These are phyloP conservation scores for Luvunga scandens DNA, from an alignment of 345 rosid species.

Conservation along the genomic window DNA sequence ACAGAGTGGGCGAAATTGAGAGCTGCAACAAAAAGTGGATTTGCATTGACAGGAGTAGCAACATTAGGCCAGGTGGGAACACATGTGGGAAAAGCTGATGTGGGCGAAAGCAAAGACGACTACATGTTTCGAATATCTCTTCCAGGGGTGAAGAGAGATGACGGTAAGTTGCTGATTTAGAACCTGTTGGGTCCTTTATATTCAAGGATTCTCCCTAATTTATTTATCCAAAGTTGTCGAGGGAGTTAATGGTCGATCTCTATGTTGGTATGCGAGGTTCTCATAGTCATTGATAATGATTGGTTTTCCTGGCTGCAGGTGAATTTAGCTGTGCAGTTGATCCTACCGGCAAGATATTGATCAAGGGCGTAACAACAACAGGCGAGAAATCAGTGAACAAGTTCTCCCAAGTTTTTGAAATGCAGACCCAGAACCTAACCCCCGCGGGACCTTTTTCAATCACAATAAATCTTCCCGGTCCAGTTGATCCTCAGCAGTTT, in stretches of 20 bases:
- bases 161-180: slow-evolving; percentile 35
- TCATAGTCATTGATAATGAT: neutral
- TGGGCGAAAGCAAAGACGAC: slow-evolving; percentile 50
- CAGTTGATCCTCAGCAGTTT: slow-evolving; percentile 48
- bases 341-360: slow-evolving; percentile 42
- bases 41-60: slow-evolving; percentile 35
- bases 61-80: slow-evolving; percentile 39
- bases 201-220: neutral
- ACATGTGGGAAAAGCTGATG: slow-evolving; percentile 44
- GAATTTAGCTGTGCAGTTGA: slow-evolving; percentile 53
- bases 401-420: slow-evolving; percentile 42
- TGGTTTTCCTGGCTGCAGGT: slow-evolving; percentile 26
- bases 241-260: neutral
- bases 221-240: neutral
- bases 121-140: slow-evolving; percentile 62
- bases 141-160: slow-evolving; percentile 64
- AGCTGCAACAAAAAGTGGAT: slow-evolving; percentile 26
- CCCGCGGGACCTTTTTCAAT: slow-evolving; percentile 56
- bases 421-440: slow-evolving; percentile 54
- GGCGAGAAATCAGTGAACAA: slow-evolving; percentile 51
- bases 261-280: neutral
- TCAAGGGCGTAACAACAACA: slow-evolving; percentile 65
- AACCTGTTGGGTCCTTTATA: neutral
- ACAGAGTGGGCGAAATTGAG: slow-evolving; percentile 27
- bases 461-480: slow-evolving; percentile 59